phyloP scores from a whole-genome alignment of 768 basidiomycete species.

The Mycena alexandri region DNA sequence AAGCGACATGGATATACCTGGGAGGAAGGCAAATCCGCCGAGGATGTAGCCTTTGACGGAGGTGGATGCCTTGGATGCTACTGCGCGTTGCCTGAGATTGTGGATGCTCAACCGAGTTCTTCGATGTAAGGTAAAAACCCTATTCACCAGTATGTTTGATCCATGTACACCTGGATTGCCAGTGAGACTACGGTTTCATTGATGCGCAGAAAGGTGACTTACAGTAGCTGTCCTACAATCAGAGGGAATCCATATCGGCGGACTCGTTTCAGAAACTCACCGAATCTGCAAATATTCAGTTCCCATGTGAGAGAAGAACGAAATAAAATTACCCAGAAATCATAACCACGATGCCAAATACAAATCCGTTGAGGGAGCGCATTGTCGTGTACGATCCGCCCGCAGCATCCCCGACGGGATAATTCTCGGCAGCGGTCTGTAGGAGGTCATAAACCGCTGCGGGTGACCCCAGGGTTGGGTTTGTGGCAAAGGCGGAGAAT shows the following conservation, averaged over 20 bases:
- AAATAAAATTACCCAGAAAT: conserved; percentile 40
- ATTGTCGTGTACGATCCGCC: conserved; percentile 41
- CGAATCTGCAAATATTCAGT: conserved; percentile 11
- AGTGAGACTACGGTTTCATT: too few relatives aligned
- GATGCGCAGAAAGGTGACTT: too few relatives aligned
- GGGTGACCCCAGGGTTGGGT: conserved; percentile 28
- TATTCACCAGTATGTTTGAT: conserved; percentile 40
- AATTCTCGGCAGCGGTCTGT: conserved; percentile 32
- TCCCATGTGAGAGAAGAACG: too few relatives aligned
- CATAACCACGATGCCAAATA: conserved; percentile 43
- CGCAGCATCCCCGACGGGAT: conserved; percentile 34
- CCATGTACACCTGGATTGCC: conserved; percentile 30
- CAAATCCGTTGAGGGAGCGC: conserved; percentile 42
- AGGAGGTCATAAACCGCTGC: conserved; percentile 37
- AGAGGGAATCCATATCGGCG: background rate
- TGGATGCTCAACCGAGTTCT: too few relatives aligned
- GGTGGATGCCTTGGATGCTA: conserved; percentile 46
- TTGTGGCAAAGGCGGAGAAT: conserved; percentile 35
- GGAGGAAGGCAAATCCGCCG: conserved; percentile 53
- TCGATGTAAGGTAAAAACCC: too few relatives aligned
- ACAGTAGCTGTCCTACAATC: conserved; percentile 18
- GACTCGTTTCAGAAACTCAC: conserved; percentile 14
- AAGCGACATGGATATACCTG: conserved; percentile 21
- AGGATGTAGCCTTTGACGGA: conserved; percentile 49
- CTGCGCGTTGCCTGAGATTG: conserved; percentile 46